Percentiles rank a stretch among this genome's conserved stretches.
Evolutionary conservation across 768 basidiomycete genomes (phyloP).

Genomic region (Suillus subalutaceus): DNA sequence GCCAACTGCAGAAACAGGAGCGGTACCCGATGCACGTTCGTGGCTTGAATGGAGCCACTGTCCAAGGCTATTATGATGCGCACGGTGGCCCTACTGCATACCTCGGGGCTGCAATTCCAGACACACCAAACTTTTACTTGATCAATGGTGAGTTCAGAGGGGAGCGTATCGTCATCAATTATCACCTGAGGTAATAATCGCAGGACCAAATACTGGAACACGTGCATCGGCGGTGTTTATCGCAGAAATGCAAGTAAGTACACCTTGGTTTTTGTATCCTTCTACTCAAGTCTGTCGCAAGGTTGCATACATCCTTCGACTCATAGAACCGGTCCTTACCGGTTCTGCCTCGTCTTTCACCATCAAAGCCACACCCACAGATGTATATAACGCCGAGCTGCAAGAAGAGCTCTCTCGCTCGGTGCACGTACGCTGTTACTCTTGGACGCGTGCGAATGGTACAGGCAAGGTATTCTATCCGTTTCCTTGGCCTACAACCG

Average conservation of each 20-base stretch:
- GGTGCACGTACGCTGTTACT: background rate
- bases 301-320: background rate
- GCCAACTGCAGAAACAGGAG: background rate
- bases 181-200: background rate
- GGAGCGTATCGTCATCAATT: background rate
- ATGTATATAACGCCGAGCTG: background rate
- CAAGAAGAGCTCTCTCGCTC: background rate
- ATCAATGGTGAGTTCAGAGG: background rate
- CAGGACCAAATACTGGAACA: constrained; percentile 1
- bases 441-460: background rate
- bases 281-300: background rate
- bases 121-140: background rate
- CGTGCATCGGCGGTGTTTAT: background rate
- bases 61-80: constrained; percentile 2
- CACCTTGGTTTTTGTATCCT: background rate
- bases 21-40: background rate
- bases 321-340: background rate
- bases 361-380: background rate
- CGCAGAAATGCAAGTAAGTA: background rate
- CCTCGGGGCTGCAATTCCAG: background rate
- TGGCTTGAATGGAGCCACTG: background rate
- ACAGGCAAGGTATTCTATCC: background rate
- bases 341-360: background rate
- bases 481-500: background rate
- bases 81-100: background rate